Evolutionary conservation across 2,329 filamentous ascomycete species (phyloP), one percentile per base, ranked within the genome.

Genomic region (Claviceps humidiphila): DNA sequence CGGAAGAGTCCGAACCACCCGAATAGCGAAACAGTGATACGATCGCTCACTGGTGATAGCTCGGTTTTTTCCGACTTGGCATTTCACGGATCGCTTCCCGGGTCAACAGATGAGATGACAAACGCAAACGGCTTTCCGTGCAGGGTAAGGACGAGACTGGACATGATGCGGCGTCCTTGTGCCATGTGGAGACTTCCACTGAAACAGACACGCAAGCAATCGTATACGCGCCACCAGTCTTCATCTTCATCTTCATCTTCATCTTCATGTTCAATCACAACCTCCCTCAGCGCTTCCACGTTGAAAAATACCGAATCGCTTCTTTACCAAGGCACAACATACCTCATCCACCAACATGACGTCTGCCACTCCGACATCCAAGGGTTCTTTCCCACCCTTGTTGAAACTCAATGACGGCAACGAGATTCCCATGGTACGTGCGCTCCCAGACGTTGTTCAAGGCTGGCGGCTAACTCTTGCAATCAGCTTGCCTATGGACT

Each of bases 391-490:
- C 50, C 64, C 84, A 41, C 82, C 82, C 1, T 71, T 66, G 51
- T 66, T 89, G 51, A 86, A 84, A 69, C 73, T 90, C 53, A 87
- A 86, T 58, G 84, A 90, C 70, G 85, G 84, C 55, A 78, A 80
- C 55, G 76, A 80, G 53, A 86, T 90, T 51, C 86, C 86, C 11
- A 75, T 85, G 73, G 81, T 84, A 68, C 56, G 71, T 22, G 1
- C 30, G 37, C 39, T 22, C 42, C 50, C 24, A 17, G n/a, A 4
- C 14, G 3, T 34, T 6, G 16, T 22, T 45, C 2, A 49, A 43
- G 49, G 22, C 24, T n/a, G 16, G 11, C 30, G 13, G 26, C 41
- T 39, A 40, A 41, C 11, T 30, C 42, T 17, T 13, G 26, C 13
- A 49, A 37, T 9, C 54, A 85, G 81, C 70, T 89, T 17, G 82